A percentile compares a stretch with the other conserved stretches of the same genome.
phyloP scores from a whole-genome alignment of 2,329 filamentous ascomycete species.

The Ophiostoma sp. region DNA sequence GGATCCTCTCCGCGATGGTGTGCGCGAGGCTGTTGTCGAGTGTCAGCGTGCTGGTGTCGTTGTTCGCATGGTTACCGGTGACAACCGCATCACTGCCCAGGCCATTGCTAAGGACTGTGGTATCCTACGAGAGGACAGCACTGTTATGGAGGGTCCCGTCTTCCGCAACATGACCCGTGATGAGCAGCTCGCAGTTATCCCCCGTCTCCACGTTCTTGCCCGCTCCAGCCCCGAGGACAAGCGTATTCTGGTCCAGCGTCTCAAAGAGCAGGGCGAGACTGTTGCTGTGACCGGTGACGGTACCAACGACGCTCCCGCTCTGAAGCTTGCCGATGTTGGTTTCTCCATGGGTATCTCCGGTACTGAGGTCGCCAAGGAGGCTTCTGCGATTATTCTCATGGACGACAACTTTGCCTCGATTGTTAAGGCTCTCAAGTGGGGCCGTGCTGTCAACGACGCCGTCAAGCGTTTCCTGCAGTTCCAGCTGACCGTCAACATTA shows the following conservation, averaged over 20 bases:
- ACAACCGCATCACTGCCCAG: constrained; percentile 73
- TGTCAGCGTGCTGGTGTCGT: constrained; percentile 73
- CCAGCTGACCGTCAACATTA: constrained; percentile 85
- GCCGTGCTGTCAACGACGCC: constrained; percentile 69
- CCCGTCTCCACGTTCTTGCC: constrained; percentile 64
- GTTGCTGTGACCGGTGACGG: constrained; percentile 80
- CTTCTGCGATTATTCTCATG: constrained; percentile 80
- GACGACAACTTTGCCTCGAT: constrained; percentile 86
- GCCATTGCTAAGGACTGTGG: constrained; percentile 76
- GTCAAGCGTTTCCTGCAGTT: constrained; percentile 74
- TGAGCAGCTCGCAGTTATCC: constrained; percentile 63
- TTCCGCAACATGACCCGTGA: constrained; percentile 66
- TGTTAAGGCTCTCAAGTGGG: constrained; percentile 77
- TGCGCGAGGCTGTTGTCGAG: constrained; percentile 64
- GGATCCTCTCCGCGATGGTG: constrained; percentile 69
- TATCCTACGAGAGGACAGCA: constrained; percentile 61
- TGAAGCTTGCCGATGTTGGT: constrained; percentile 75
- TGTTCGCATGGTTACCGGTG: constrained; percentile 80
- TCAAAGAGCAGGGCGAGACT: constrained; percentile 69
- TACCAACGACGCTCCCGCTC: constrained; percentile 75
- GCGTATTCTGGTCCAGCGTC: constrained; percentile 62
- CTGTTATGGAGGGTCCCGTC: constrained; percentile 72
- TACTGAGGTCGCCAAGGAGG: constrained; percentile 79
- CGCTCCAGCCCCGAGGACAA: constrained; percentile 74
- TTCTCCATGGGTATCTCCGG: constrained; percentile 83